Conservation (phyloP, 257 asterid species). For the Solanum sparsipilum region DNA sequence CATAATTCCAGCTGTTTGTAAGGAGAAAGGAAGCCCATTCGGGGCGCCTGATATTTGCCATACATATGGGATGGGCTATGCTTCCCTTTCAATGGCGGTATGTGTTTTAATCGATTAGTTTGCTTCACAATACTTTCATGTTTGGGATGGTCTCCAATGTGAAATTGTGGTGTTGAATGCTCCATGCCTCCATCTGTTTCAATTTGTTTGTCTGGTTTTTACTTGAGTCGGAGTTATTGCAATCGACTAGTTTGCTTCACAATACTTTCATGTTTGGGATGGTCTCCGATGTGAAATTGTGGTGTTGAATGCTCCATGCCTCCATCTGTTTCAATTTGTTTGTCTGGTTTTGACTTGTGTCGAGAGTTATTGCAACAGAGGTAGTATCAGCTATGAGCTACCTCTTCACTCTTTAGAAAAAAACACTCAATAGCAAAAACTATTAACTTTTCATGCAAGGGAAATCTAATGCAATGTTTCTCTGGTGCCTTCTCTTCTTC, state of each 20-base stretch:
- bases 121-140: not conserved
- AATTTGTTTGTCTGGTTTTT: not conserved
- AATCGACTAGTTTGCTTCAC: not conserved
- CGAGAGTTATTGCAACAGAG: not conserved
- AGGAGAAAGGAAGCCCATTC: constrained; percentile 28
- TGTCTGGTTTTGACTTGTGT: not conserved
- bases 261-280: not conserved
- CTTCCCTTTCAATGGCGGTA: constrained; percentile 20
- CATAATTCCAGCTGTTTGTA: constrained; percentile 81
- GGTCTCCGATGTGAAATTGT: not conserved
- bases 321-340: not conserved
- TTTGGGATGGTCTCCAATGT: not conserved
- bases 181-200: not conserved
- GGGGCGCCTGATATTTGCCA: constrained; percentile 8
- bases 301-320: not conserved
- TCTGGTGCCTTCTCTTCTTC: constrained; percentile 2
- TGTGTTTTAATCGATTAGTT: not conserved
- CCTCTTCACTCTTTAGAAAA: not conserved
- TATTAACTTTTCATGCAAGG: not conserved
- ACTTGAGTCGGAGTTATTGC: not conserved
- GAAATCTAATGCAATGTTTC: not conserved
- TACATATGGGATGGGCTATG: constrained; percentile 10
- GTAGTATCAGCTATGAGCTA: not conserved
- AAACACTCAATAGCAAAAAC: not conserved
- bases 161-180: not conserved